phyloP scores from a whole-genome alignment of 2,329 filamentous ascomycete species.

The Colletotrichum tofieldiae region DNA sequence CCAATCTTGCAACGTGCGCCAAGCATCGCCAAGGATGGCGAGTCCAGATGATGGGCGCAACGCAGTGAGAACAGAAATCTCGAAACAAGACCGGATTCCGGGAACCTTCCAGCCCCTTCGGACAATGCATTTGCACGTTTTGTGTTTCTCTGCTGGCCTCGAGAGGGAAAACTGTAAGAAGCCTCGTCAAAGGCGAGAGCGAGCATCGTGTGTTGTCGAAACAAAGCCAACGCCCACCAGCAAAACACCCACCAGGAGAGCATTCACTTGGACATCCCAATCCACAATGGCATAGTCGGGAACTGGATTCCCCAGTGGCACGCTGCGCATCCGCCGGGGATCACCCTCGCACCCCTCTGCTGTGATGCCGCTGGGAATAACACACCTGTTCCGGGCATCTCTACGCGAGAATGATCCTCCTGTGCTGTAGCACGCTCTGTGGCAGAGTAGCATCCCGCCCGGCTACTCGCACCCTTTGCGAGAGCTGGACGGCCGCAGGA shows the following conservation, averaged over 20 bases:
- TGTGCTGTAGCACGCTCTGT: neutral
- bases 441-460: slow-evolving; percentile 10
- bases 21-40: slow-evolving; percentile 38
- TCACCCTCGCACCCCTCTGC: neutral
- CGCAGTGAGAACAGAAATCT: slow-evolving; percentile 6
- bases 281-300: neutral
- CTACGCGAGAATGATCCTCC: neutral
- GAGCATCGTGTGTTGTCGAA: neutral
- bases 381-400: neutral
- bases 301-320: neutral
- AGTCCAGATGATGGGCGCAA: slow-evolving; percentile 36
- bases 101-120: neutral
- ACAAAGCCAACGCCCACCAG: neutral
- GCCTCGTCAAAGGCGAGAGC: neutral
- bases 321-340: neutral
- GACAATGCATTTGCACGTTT: slow-evolving; percentile 17
- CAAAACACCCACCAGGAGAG: neutral
- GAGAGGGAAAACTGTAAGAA: slow-evolving; percentile 5
- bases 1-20: slow-evolving; percentile 41
- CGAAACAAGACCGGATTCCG: slow-evolving; percentile 36
- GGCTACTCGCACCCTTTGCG: slow-evolving; percentile 15
- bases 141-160: neutral
- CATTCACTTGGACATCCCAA: neutral
- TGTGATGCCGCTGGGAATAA: neutral
- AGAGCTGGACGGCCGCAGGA: neutral